Base-by-base conservation (phyloP, 495 filamentous ascomycete species). In the Penicillium riverlandense region DNA sequence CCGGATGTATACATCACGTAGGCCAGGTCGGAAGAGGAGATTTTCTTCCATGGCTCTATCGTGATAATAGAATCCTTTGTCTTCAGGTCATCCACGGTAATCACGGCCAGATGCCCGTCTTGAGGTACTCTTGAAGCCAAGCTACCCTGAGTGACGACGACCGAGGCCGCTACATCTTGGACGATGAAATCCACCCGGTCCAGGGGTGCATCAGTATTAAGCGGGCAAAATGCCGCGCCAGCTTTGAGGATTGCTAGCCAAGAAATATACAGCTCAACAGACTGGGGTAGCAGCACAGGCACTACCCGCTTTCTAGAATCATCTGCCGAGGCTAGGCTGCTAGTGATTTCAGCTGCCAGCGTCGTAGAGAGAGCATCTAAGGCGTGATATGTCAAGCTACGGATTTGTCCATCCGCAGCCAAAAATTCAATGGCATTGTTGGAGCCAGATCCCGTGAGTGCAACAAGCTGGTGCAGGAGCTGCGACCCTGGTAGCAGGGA, bases 1-100 rank as follows among this genome's bases (percentile, higher is more conserved):
- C 90, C 90, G 11, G 84, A 89, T 1, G 90, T 96, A 53, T 95
- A 96, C 78, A 95, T 86, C 35, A 96, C 76, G 62, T 95, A 96
- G 12, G 88, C 90, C 7, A 87, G 53, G 50, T 86, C 72, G 2
- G 50, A 52, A 15, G 53, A 37, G 2, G 40, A 22, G 14, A 13
- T 40, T 42, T 1, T 40, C 6, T 29, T 40, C 44, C 9, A 44
- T 29, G 50, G 53, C 11, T 52, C 40, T 12, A 31, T 42, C n/a
- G 27, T 29, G 34, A 35, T n/a, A 7, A 27, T 11, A 13, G 29
- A 44, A 7, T 51, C 14, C 16, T 45, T 43, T 10, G 40, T 33
- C 29, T 58, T 43, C 12, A 45, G 40, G 11, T 56, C 47, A 37
- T 68, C 69, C 9, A 62, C 49, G 3, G 65, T 57, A 12, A 75